phyloP scores from a whole-genome alignment of 139 green algal species.

The Raphidocelis subcapitata region DNA sequence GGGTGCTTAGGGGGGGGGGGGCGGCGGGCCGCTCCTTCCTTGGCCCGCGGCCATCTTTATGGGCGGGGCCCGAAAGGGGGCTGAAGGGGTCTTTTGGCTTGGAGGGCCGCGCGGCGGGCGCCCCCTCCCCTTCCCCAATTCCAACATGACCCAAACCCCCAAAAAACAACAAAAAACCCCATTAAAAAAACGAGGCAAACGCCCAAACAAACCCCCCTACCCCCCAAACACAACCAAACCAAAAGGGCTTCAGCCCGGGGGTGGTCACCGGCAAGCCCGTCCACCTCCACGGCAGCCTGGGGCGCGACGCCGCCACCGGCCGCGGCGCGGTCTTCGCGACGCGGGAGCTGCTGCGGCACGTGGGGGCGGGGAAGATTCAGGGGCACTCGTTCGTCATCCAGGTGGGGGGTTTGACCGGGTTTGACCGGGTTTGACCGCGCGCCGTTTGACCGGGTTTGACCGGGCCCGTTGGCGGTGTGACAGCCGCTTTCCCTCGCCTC shows the following conservation, averaged over 20 bases:
- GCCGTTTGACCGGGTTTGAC: slow-evolving; percentile 53
- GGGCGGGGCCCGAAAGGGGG: no score
- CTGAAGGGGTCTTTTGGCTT: no score
- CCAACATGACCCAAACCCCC: no score
- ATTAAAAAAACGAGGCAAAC: no score
- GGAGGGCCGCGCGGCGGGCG: no score
- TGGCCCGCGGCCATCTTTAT: no score
- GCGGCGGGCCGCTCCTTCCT: no score
- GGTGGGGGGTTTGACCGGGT: slow-evolving; percentile 29
- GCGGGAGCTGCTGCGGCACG: slow-evolving; percentile 68
- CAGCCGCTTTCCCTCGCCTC: no score
- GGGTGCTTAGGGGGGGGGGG: slow-evolving; percentile 72
- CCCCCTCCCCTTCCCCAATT: no score
- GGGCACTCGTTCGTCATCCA: slow-evolving; percentile 86
- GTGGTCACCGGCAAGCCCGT: slow-evolving; percentile 88
- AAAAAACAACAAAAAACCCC: no score
- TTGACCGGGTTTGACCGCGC: no score
- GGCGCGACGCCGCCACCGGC: slow-evolving; percentile 85
- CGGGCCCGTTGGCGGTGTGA: no score
- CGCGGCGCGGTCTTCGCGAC: slow-evolving; percentile 78
- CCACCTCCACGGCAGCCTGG: slow-evolving; percentile 83
- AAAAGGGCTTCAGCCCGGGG: slow-evolving; percentile 72
- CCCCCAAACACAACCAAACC: slow-evolving; percentile 49
- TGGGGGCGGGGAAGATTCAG: slow-evolving; percentile 38
- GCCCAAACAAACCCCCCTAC: slow-evolving; percentile 31